Percentiles rank a stretch among this genome's conserved stretches.
These are phyloP conservation scores for Arthrobotrys megalospora DNA, from an alignment of 2,329 filamentous ascomycete species.

Conservation along the genomic window DNA sequence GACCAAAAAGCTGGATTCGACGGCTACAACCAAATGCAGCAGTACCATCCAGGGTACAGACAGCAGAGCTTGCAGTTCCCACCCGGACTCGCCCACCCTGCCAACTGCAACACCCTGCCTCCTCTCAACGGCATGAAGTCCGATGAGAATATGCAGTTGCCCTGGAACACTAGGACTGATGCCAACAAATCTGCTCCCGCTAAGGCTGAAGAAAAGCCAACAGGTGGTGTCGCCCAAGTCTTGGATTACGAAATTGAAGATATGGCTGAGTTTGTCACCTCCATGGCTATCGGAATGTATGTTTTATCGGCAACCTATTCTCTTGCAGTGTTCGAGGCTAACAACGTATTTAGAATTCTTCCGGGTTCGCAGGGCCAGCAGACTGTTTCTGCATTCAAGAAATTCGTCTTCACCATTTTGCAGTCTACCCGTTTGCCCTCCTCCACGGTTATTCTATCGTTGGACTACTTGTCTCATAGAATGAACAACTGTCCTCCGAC, in stretches of 20 bases:
- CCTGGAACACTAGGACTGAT: slow-evolving; percentile 60
- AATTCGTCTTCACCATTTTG: slow-evolving; percentile 91
- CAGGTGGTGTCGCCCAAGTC: slow-evolving; percentile 90
- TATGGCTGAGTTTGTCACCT: slow-evolving; percentile 95
- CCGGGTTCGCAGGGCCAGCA: slow-evolving; percentile 72
- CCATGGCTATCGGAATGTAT: slow-evolving; percentile 85
- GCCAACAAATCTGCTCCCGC: slow-evolving; percentile 61
- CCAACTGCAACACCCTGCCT: slow-evolving; percentile 56
- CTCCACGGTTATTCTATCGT: slow-evolving; percentile 88
- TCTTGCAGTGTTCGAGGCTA: slow-evolving; percentile 40
- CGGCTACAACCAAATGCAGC: slow-evolving; percentile 61
- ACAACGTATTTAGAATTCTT: slow-evolving; percentile 66
- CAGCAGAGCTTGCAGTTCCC: slow-evolving; percentile 61
- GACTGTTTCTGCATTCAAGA: slow-evolving; percentile 75
- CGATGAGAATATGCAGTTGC: slow-evolving; percentile 59
- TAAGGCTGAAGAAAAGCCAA: slow-evolving; percentile 63
- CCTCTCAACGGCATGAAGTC: slow-evolving; percentile 54
- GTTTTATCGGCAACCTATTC: slow-evolving; percentile 70
- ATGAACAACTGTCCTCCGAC: slow-evolving; percentile 80
- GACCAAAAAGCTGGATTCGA: slow-evolving; percentile 62
- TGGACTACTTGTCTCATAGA: slow-evolving; percentile 88
- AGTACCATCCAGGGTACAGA: slow-evolving; percentile 61
- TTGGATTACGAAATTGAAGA: slow-evolving; percentile 96
- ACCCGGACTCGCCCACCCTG: slow-evolving; percentile 63
- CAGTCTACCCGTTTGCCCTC: slow-evolving; percentile 90